A percentile compares a stretch with the other conserved stretches of the same genome.
These are phyloP conservation scores for Penicillium desertorum DNA, from an alignment of 495 filamentous ascomycete species.

Conservation along the genomic window DNA sequence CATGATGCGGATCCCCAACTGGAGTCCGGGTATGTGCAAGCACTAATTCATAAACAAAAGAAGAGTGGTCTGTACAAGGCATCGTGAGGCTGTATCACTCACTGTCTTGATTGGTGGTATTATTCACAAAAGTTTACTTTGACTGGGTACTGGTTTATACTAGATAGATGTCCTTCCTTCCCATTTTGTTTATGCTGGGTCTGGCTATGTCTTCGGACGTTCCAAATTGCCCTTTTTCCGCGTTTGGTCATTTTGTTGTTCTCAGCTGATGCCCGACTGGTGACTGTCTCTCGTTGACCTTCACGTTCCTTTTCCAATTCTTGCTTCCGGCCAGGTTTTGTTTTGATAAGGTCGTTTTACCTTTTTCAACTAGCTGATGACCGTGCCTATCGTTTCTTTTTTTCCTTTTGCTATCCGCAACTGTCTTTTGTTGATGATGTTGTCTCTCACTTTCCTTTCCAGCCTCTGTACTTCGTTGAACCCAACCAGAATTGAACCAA, in stretches of 20 bases:
- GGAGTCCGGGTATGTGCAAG: conserved; percentile 7
- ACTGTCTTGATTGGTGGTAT: background rate
- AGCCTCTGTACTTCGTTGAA: background rate
- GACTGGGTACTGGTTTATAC: background rate
- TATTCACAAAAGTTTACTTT: background rate
- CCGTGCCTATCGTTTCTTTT: background rate
- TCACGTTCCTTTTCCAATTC: background rate
- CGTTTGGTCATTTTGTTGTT: background rate
- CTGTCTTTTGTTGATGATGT: background rate
- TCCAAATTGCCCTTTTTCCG: background rate
- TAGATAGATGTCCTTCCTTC: conserved; percentile 1
- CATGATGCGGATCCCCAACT: conserved; percentile 25
- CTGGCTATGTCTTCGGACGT: background rate
- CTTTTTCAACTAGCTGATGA: background rate
- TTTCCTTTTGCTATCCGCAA: background rate
- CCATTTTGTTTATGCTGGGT: background rate
- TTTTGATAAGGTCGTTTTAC: background rate
- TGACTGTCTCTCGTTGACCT: background rate
- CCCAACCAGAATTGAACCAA: background rate
- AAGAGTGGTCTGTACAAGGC: background rate
- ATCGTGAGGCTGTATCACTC: background rate
- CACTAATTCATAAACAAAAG: background rate
- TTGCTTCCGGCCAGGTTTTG: background rate
- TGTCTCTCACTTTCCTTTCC: background rate
- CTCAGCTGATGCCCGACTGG: background rate